Evolutionary conservation across 1,284 basidiomycete species (phyloP), one percentile per base, ranked within the genome.

Genomic region (Fomes fomentarius): DNA sequence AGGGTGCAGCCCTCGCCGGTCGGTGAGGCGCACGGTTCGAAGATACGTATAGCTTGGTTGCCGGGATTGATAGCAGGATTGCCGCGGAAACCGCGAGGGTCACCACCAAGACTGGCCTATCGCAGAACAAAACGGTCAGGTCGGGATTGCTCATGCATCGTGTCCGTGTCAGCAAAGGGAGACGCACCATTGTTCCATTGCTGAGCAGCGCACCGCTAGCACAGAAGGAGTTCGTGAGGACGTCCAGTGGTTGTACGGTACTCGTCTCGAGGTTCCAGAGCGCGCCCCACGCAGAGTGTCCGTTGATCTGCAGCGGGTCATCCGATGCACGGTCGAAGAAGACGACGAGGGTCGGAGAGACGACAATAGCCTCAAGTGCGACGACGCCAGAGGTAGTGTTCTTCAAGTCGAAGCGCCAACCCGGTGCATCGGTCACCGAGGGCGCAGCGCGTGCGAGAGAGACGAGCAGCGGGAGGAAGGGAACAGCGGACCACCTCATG

Each of bases 141-240:
- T n/a, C n/a, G n/a, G n/a, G n/a, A n/a, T n/a, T n/a, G n/a, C n/a
- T n/a, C n/a, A n/a, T n/a, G n/a, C n/a, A n/a, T n/a, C n/a, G n/a
- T n/a, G n/a, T n/a, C 10, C 51, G 21, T n/a, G 24, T 3, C 4
- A 30, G 8, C 7, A 5, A 3, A 26, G 10, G 30, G 42, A 47
- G 33, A 34, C 65, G 39, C 52, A 76, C 76, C 75, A 78, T 76
- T 15, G 76, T 76, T 11, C 78, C 78, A 50, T 82, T 82, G 39
- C 75, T 75, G 42, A 82, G 66, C 59, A 79, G 69, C 76, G 52
- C 66, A 80, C 82, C 9, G 85, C 75, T 76, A 0, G 79, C 87
- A 67, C 87, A 91, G 70, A 90, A 91, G 1, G 82, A 73, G 68
- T 91, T 89, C 6, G 87, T 87, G 26, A 79, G 56, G 30, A 81